Base-by-base conservation (phyloP, 352 stramenopile genomes). In the Globisporangium carolinianum region DNA sequence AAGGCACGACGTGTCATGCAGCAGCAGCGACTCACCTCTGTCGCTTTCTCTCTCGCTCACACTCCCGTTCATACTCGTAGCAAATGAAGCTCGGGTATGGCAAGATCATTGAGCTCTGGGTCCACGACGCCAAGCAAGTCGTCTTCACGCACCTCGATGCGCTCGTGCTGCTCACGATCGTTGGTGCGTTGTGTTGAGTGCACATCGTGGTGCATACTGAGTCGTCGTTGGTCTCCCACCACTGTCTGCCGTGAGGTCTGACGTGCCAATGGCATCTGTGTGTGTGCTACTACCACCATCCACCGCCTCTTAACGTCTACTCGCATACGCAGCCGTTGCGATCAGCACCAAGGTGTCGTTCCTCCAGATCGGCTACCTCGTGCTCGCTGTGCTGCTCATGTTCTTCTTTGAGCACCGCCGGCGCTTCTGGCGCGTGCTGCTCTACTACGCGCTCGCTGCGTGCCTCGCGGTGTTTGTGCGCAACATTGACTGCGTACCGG, bases 281-380 rank as follows among this genome's bases (percentile, higher is more conserved):
- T 36, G 62, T 49, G 56, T 32, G 24, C 24, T 32, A 32, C 24
- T 32, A 32, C 24, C 24, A 32, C 24, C 24, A 32, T 32, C 3
- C 24, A 3, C 24, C 24, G 24, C 24, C 24, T 32, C 24, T 32
- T 32, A 32, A 32, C 24, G 24, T 2, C 24, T 32, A 32, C 24
- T 32, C 24, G 2, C 24, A 32, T 32, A 32, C 68, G 9, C 63
- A 93, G 83, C 79, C 41, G 85, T 95, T 37, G 82, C 81, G 1
- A 61, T 95, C 32, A 95, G 85, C 56, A 92, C 85, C 5, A 66
- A 75, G 5, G 83, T 91, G 4, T 93, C 81, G 2, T 83, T 95
- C 47, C 73, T 95, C 47, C 85, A 95, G 64, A 87, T 89, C 37
- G 85, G 85, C 12, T 95, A 91, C 35, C 61, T 95, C 17, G 69